These are phyloP conservation scores for Rhynchosporium graminicola DNA, from an alignment of 2,329 filamentous ascomycete genomes.

Conservation along the genomic window DNA sequence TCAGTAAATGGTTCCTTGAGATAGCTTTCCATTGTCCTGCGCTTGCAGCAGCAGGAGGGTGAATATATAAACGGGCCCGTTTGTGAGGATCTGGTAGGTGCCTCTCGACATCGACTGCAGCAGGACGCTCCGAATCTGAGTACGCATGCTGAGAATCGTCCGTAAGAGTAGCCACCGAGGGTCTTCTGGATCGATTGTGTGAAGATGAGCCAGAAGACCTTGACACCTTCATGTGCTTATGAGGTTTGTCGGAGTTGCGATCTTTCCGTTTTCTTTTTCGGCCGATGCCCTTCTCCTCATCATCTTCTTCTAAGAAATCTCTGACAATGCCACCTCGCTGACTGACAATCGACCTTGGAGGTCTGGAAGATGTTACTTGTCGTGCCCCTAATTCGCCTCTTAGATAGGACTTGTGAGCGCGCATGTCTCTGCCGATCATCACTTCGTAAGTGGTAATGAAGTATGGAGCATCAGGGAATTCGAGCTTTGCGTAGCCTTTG, in stretches of 20 bases:
- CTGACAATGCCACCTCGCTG: constrained; percentile 69
- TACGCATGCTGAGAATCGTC: constrained; percentile 1
- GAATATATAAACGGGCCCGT: constrained; percentile 38
- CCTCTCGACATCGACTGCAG: constrained; percentile 10
- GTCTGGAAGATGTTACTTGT: not conserved
- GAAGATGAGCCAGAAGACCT: constrained; percentile 50
- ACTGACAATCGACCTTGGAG: constrained; percentile 61
- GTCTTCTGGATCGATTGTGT: constrained; percentile 37
- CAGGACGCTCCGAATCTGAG: constrained; percentile 6
- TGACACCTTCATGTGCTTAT: constrained; percentile 38
- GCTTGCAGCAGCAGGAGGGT: constrained; percentile 55
- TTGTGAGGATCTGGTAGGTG: constrained; percentile 11
- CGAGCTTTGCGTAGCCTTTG: constrained; percentile 57
- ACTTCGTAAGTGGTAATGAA: constrained; percentile 76
- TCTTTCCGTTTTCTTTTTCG: constrained; percentile 42
- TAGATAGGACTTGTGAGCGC: not conserved
- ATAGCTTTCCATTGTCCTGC: constrained; percentile 66
- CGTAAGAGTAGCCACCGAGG: constrained; percentile 35
- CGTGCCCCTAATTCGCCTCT: not conserved
- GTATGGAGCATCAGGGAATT: constrained; percentile 74
- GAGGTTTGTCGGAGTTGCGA: constrained; percentile 33
- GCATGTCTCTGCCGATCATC: constrained; percentile 66
- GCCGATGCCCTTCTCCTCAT: constrained; percentile 53
- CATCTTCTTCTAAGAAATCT: constrained; percentile 53
- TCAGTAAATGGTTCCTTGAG: constrained; percentile 72